Evolutionary conservation across 108 stramenopile species (phyloP).

Genomic region (Nitzschia sp.): DNA sequence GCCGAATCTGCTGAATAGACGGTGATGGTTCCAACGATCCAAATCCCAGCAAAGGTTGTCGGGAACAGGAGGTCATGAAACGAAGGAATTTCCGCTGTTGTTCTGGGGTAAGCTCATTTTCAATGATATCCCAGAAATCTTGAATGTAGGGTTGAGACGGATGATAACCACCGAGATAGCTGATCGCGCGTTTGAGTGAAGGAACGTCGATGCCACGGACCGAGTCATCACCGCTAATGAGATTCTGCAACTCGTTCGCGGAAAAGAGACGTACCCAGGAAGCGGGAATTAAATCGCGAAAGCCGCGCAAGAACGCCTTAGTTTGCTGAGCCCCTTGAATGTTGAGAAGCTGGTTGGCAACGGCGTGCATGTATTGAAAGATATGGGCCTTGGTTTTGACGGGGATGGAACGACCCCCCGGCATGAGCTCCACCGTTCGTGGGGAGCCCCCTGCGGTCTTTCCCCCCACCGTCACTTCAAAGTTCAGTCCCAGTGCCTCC

Average conservation of each 20-base stretch:
- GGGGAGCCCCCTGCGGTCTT: slow-evolving; percentile 7
- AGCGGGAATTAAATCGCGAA: slow-evolving; percentile 94
- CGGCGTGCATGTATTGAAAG: slow-evolving; percentile 89
- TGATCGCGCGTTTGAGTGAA: slow-evolving; percentile 75
- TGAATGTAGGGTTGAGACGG: slow-evolving; percentile 89
- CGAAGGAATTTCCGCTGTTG: slow-evolving; percentile 91
- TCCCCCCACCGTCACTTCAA: slow-evolving; percentile 61
- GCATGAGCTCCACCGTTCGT: slow-evolving; percentile 73
- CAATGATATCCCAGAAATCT: slow-evolving; percentile 84
- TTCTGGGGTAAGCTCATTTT: slow-evolving; percentile 75
- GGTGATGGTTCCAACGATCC: slow-evolving; percentile 82
- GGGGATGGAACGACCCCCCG: slow-evolving; percentile 70
- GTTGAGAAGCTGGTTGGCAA: slow-evolving; percentile 93
- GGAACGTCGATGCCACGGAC: slow-evolving; percentile 88
- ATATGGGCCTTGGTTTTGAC: slow-evolving; percentile 89
- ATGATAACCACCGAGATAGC: slow-evolving; percentile 95
- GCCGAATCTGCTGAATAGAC: slow-evolving; percentile 90
- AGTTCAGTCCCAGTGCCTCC: slow-evolving; percentile 78
- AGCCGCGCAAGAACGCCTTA: slow-evolving; percentile 92
- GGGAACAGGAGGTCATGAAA: slow-evolving; percentile 95
- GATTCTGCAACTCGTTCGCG: slow-evolving; percentile 93
- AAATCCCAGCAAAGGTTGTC: slow-evolving; percentile 97
- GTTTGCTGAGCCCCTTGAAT: slow-evolving; percentile 78
- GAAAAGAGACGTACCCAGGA: slow-evolving; percentile 94
- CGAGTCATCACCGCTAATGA: slow-evolving; percentile 94